Conservation (phyloP, 1,139 yeast species). For the Waltiozyma sp. region DNA sequence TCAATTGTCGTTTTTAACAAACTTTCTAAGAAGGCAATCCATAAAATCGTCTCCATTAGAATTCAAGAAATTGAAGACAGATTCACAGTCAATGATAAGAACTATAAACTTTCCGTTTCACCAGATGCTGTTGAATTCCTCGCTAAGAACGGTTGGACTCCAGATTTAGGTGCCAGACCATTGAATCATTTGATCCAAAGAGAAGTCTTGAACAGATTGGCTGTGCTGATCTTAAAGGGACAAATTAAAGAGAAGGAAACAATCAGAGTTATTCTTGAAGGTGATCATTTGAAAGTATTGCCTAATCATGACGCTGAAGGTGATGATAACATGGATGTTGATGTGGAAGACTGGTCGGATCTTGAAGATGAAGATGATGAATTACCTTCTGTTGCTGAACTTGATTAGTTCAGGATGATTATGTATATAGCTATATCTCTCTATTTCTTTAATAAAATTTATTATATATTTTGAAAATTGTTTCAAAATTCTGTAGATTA, state of each 20-base stretch:
- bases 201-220: constrained; percentile 77
- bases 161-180: constrained; percentile 96
- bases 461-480: too few species aligned
- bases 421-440: too few species aligned
- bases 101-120: constrained; percentile 56
- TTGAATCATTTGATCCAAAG: constrained; percentile 86
- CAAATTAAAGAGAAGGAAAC: constrained; percentile 82
- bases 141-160: constrained; percentile 77
- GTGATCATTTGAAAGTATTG: constrained; percentile 63
- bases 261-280: constrained; percentile 47
- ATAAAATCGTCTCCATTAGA: constrained; percentile 83
- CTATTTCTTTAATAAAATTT: too few species aligned
- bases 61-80: constrained; percentile 75
- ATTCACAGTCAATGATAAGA: constrained; percentile 74
- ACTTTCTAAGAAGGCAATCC: constrained; percentile 80
- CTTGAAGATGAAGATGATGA: constrained; percentile 17
- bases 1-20: constrained; percentile 89
- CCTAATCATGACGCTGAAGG: constrained; percentile 76
- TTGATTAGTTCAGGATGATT: background rate
- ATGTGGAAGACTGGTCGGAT: constrained; percentile 25
- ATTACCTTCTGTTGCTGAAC: background rate
- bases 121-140: constrained; percentile 72
- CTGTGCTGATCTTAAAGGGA: constrained; percentile 78
- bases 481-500: too few species aligned
- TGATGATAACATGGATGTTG: constrained; percentile 36